A percentile compares a stretch with the other conserved stretches of the same genome.
Evolutionary conservation across 345 rosid genomes (phyloP).

Genomic region (Rhodamnia argentea): DNA sequence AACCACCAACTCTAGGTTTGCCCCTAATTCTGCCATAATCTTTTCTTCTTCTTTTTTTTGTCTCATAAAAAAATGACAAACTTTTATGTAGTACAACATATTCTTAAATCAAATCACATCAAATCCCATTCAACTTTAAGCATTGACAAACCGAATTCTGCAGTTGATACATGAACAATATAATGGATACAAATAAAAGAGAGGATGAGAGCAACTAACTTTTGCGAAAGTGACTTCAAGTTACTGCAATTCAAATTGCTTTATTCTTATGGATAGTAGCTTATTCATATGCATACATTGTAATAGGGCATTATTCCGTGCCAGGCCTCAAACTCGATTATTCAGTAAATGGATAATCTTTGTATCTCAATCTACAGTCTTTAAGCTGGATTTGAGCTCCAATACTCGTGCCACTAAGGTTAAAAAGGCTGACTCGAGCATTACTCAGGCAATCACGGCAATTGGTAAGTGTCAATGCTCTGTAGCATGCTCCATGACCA

Average conservation of each 20-base stretch:
- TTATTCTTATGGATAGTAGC: not conserved
- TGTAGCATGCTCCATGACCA: not conserved
- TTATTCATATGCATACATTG: not conserved
- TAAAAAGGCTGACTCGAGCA: not conserved
- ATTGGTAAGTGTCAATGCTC: not conserved
- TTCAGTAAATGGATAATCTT: not conserved
- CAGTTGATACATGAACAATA: not conserved
- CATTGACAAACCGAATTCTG: too few species aligned
- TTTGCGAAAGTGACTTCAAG: not conserved
- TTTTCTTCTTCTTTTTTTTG: too few species aligned
- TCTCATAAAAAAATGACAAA: too few species aligned
- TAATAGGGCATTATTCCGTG: not conserved
- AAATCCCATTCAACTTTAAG: too few species aligned
- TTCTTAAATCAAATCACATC: too few species aligned
- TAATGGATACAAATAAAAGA: not conserved
- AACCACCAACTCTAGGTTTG: too few species aligned
- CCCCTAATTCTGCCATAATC: too few species aligned
- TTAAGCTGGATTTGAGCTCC: not conserved
- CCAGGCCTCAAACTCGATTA: not conserved
- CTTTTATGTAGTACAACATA: too few species aligned
- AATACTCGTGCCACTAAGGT: not conserved
- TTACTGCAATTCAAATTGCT: not conserved
- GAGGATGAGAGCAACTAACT: not conserved
- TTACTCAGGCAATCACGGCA: not conserved
- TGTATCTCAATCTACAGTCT: not conserved